Percentiles rank a stretch among this genome's conserved stretches.
These are phyloP conservation scores for Crucihimalaya himalaica DNA, from an alignment of 345 rosid species.

Conservation along the genomic window DNA sequence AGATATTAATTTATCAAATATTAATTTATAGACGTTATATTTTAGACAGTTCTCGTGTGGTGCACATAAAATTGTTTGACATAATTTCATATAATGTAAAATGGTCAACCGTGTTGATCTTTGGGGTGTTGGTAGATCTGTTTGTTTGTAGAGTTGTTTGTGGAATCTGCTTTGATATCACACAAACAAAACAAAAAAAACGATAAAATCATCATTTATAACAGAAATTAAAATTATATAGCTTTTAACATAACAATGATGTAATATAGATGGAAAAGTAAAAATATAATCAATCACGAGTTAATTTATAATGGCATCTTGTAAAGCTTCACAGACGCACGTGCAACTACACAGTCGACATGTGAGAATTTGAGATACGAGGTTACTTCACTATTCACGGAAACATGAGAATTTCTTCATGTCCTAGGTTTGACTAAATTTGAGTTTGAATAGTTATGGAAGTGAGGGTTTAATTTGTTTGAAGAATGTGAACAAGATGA, in stretches of 20 bases:
- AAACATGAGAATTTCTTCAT: not conserved
- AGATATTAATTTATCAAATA: too few relatives aligned
- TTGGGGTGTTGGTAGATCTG: not conserved
- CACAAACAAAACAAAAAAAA: too few relatives aligned
- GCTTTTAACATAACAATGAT: too few relatives aligned
- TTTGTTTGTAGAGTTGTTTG: too few relatives aligned
- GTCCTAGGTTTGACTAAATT: slow-evolving; percentile 36
- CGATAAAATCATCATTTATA: too few relatives aligned
- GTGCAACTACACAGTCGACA: slow-evolving; percentile 24
- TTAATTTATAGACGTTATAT: too few relatives aligned
- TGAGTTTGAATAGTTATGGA: not conserved
- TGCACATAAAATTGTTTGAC: not conserved
- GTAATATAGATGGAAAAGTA: not conserved
- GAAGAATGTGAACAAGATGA: slow-evolving; percentile 20
- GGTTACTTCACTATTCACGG: slow-evolving; percentile 16
- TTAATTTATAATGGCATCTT: not conserved
- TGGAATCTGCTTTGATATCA: too few relatives aligned
- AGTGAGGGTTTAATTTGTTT: slow-evolving; percentile 11
- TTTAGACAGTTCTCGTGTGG: not conserved
- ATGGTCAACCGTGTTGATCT: not conserved
- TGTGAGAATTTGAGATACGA: slow-evolving; percentile 3
- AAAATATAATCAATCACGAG: not conserved
- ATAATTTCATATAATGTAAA: not conserved
- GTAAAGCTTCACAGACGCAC: slow-evolving; percentile 12
- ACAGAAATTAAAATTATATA: too few relatives aligned